Conservation (phyloP, 2,329 filamentous ascomycete species). For the Cercospora sojina region DNA sequence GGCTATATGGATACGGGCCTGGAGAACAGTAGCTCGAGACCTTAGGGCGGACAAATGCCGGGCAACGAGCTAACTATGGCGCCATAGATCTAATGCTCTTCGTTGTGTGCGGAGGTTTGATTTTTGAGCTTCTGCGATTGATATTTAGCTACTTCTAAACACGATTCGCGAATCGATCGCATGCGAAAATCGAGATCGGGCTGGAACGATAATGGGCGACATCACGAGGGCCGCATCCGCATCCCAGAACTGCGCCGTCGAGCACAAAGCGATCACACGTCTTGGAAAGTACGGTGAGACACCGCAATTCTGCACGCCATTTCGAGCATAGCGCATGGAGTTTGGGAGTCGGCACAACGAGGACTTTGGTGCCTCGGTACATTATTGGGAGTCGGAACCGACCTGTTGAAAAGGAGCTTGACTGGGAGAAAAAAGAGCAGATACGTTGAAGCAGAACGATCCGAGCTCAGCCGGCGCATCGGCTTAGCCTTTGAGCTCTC, state of each 20-base stretch:
- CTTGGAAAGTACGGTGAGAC: not conserved
- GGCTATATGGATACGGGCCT: no score
- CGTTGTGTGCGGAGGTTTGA: slow-evolving; percentile 60
- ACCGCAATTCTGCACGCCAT: not conserved
- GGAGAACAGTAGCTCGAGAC: no score
- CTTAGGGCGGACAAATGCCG: not conserved
- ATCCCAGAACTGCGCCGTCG: no score
- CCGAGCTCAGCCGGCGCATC: not conserved
- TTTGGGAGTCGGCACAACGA: not conserved
- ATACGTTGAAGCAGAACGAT: not conserved
- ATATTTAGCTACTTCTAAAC: slow-evolving; percentile 38
- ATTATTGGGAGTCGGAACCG: not conserved
- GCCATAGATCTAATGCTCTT: slow-evolving; percentile 59
- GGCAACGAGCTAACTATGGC: not conserved
- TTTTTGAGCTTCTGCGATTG: slow-evolving; percentile 57
- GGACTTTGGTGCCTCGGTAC: not conserved
- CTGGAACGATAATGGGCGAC: not conserved
- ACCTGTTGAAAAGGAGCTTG: not conserved
- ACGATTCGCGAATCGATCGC: not conserved
- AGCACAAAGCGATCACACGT: no score
- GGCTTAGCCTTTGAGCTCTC: not conserved
- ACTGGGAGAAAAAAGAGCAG: not conserved
- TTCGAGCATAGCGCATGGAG: slow-evolving; percentile 1
- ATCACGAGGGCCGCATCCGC: no score
- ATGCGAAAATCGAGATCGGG: no score